These are phyloP conservation scores for Lolium multiflorum DNA, from an alignment of 176 grass and related monocot species.

Conservation along the genomic window DNA sequence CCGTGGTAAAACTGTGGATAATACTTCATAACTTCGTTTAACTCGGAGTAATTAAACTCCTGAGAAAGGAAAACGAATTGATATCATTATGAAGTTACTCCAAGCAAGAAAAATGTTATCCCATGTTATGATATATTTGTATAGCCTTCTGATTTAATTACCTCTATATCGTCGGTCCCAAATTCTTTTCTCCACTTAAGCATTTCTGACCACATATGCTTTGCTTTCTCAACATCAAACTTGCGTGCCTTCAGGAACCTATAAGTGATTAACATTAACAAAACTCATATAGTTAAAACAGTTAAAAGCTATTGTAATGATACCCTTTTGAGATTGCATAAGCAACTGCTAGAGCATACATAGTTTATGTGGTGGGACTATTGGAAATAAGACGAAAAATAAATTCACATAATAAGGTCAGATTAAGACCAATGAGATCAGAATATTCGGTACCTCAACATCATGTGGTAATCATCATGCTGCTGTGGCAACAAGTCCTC, in stretches of 20 bases:
- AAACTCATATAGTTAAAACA: slow-evolving; percentile 7
- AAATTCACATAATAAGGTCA: slow-evolving; percentile 15
- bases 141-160: slow-evolving; percentile 34
- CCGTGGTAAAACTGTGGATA: slow-evolving; percentile 97
- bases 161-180: slow-evolving; percentile 74
- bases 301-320: slow-evolving; percentile 17
- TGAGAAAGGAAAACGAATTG: slow-evolving; percentile 35
- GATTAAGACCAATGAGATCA: slow-evolving; percentile 24
- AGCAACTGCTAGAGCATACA: slow-evolving; percentile 4
- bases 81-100: slow-evolving; percentile 28
- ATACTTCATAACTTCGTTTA: slow-evolving; percentile 65
- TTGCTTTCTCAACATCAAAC: slow-evolving; percentile 87
- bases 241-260: slow-evolving; percentile 91
- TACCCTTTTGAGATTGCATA: not conserved
- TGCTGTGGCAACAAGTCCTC: slow-evolving; percentile 80
- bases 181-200: slow-evolving; percentile 90
- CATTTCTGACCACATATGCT: slow-evolving; percentile 96
- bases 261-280: slow-evolving; percentile 31
- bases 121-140: slow-evolving; percentile 40
- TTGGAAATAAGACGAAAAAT: slow-evolving; percentile 4
- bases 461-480: slow-evolving; percentile 95
- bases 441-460: slow-evolving; percentile 69
- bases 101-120: not conserved
- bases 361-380: slow-evolving; percentile 6
- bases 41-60: slow-evolving; percentile 83